Conservation (phyloP, 345 rosid species). For the Barbarea vulgaris region DNA sequence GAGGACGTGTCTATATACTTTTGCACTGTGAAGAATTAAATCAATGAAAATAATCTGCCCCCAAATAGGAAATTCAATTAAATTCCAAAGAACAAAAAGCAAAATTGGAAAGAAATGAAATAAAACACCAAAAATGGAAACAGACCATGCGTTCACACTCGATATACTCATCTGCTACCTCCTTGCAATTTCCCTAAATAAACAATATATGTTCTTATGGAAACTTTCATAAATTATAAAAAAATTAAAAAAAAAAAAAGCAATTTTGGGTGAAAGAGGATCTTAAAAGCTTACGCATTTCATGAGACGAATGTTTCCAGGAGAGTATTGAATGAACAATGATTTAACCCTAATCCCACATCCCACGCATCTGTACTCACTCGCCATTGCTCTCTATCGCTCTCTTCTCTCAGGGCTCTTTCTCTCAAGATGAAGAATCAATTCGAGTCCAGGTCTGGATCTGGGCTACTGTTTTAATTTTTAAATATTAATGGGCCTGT, state of each 20-base stretch:
- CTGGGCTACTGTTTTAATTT: neutral
- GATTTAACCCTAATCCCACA: conserved; percentile 63
- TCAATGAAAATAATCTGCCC: conserved; percentile 78
- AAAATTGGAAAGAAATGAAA: conserved; percentile 20
- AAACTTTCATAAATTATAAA: conserved; percentile 1
- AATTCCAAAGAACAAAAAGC: neutral
- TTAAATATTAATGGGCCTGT: neutral
- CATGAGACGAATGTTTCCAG: conserved; percentile 80
- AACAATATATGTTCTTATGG: conserved; percentile 4
- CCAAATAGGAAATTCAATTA: neutral
- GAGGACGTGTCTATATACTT: conserved; percentile 78
- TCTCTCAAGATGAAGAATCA: neutral
- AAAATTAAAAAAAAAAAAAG: neutral
- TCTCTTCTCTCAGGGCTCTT: neutral
- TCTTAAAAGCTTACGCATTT: conserved; percentile 61
- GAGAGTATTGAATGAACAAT: conserved; percentile 75
- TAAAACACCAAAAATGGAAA: conserved; percentile 29
- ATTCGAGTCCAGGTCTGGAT: neutral
- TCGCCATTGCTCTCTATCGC: conserved; percentile 29
- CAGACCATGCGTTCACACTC: conserved; percentile 87
- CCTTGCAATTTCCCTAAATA: conserved; percentile 65
- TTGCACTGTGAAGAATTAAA: conserved; percentile 78
- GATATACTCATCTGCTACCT: conserved; percentile 74
- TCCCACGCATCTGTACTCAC: conserved; percentile 63
- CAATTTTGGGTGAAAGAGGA: conserved; percentile 3